These are phyloP conservation scores for Trichoderma koningii DNA, from an alignment of 2,329 filamentous ascomycete genomes.

Conservation along the genomic window DNA sequence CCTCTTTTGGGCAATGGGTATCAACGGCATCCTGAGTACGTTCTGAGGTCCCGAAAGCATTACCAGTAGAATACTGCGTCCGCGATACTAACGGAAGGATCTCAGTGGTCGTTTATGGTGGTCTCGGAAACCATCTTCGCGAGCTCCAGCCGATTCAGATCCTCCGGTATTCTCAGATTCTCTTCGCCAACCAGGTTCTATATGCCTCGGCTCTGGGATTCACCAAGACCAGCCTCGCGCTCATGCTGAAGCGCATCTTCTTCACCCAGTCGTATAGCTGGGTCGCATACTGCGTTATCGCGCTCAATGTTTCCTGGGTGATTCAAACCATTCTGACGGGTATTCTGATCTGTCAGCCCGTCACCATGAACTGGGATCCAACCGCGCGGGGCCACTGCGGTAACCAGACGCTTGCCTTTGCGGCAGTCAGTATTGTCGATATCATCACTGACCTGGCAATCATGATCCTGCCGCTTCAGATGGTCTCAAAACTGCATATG, in stretches of 20 bases:
- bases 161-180: slow-evolving; percentile 27
- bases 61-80: background rate
- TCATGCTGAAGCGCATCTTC: slow-evolving; percentile 33
- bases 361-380: slow-evolving; percentile 30
- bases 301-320: slow-evolving; percentile 30
- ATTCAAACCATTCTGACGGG: slow-evolving; percentile 31
- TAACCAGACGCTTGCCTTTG: slow-evolving; percentile 27
- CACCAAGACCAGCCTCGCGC: slow-evolving; percentile 32
- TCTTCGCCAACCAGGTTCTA: slow-evolving; percentile 30
- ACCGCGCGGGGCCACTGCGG: slow-evolving; percentile 27
- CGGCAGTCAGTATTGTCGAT: slow-evolving; percentile 30
- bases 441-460: slow-evolving; percentile 31
- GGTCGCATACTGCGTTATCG: slow-evolving; percentile 28
- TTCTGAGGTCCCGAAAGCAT: background rate
- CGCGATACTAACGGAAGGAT: background rate
- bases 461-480: slow-evolving; percentile 28
- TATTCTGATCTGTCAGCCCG: slow-evolving; percentile 29
- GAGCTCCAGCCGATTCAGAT: slow-evolving; percentile 26
- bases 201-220: slow-evolving; percentile 31
- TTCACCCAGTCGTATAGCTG: slow-evolving; percentile 28
- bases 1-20: slow-evolving; percentile 28
- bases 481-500: slow-evolving; percentile 29
- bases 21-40: slow-evolving; percentile 30
- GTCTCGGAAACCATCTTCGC: slow-evolving; percentile 29
- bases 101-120: slow-evolving; percentile 30